Base-by-base conservation (phyloP, 371 early-diverging fungal species). In the Lichtheimia hyalospora region DNA sequence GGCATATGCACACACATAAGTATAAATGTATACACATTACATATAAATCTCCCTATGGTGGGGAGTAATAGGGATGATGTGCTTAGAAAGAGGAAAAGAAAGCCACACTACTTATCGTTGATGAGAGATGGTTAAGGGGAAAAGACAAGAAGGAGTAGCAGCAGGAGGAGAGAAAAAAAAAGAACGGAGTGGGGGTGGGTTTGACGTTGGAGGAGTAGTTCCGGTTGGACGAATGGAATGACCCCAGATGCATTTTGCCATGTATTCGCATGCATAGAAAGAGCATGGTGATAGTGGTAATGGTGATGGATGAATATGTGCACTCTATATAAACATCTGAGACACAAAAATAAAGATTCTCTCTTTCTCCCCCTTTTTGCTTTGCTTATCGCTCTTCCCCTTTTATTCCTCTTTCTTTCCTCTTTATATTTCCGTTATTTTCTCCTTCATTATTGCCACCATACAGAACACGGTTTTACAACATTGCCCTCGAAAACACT, bases 351-450 rank as follows among this genome's bases (percentile, higher is more conserved):
- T 34, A 34, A 34, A 46, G 46, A 20, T 53, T 24, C 53, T 34
- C 53, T 53, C 40, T 53, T 43, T 24, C 27, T 50, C 15, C 12
- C 34, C 13, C 10, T 23, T 55, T 44, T 25, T 21, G 21, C 46
- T 24, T 28, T 20, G 24, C 15, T 21, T 60, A 39, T 52, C 50
- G 15, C 39, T 60, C 28, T 39, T 55, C 41, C 50, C 16, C 50
- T 56, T 41, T 63, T 49, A 48, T 49, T 56, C 34, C 52, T 21
- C 39, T 34, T 46, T 34, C 34, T 23, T 54, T 15, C 51, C 23
- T 60, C 25, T 61, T 41, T 64, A 40, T 62, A 52, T 50, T 42
- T 53, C 27, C 25, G 49, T 60, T 28, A 43, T 49, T 51, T 56
- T 15, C 39, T 57, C 23, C 34, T 28, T 13, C 50, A 48, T 28